A percentile compares a stretch with the other conserved stretches of the same genome.
phyloP scores from a whole-genome alignment of 257 asterid genomes.

The Craterostigma plantagineum region DNA sequence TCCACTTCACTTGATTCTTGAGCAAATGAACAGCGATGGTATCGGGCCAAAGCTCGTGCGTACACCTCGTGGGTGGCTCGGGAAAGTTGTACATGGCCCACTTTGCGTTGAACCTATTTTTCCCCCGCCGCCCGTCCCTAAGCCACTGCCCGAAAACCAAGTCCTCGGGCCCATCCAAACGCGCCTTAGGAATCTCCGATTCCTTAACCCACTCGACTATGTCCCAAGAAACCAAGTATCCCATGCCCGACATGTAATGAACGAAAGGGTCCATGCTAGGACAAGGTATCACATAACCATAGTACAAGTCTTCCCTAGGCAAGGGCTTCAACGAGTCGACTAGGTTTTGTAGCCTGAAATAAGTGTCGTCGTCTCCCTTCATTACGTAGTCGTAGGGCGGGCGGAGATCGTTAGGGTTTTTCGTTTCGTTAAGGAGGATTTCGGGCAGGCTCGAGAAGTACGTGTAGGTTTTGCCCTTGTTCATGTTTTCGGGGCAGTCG shows the following conservation, averaged over 20 bases:
- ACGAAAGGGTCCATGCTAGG: conserved; percentile 74
- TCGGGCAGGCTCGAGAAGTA: conserved; percentile 71
- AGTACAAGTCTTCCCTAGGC: conserved; percentile 58
- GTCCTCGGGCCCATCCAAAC: conserved; percentile 68
- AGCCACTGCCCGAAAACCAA: conserved; percentile 68
- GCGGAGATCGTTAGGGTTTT: conserved; percentile 8
- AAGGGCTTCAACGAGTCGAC: conserved; percentile 42
- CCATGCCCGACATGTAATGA: conserved; percentile 96
- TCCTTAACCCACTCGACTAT: conserved; percentile 65
- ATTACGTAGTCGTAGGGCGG: conserved; percentile 78
- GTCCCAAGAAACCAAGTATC: conserved; percentile 81
- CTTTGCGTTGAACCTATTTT: conserved; percentile 67
- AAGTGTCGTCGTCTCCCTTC: conserved; percentile 81
- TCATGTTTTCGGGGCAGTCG: conserved; percentile 72
- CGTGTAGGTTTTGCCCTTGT: conserved; percentile 68
- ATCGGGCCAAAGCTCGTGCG: conserved; percentile 83
- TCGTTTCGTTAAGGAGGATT: conserved; percentile 16
- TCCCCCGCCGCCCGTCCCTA: conserved; percentile 50
- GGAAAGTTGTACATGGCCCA: conserved; percentile 92
- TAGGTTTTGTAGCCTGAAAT: conserved; percentile 42
- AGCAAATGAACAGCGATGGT: conserved; percentile 71
- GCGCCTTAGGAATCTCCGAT: conserved; percentile 47
- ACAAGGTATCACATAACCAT: conserved; percentile 79
- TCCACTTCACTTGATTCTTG: conserved; percentile 84
- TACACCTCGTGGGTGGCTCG: conserved; percentile 57